Conservation (phyloP, 495 filamentous ascomycete genomes). For the Terfezia boudieri region DNA sequence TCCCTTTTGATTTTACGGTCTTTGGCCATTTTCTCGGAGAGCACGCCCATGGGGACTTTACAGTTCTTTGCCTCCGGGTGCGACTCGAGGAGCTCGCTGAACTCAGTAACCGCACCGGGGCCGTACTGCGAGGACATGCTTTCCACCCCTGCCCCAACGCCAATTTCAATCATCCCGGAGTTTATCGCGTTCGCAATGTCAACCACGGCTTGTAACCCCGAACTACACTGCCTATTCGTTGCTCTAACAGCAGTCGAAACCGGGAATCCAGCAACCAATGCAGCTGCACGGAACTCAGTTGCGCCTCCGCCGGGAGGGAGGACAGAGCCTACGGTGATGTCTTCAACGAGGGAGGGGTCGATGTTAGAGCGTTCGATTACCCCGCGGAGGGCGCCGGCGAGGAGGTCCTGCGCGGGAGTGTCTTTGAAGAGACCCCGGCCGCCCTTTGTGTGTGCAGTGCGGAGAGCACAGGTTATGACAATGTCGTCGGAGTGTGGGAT, state of each 20-base stretch:
- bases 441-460: constrained; percentile 77
- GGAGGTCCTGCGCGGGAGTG: constrained; percentile 63
- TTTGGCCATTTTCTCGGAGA: constrained; percentile 89
- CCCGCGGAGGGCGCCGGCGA: constrained; percentile 59
- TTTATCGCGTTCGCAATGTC: constrained; percentile 83
- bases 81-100: constrained; percentile 73
- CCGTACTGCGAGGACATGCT: constrained; percentile 88
- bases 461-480: constrained; percentile 80
- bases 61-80: constrained; percentile 76
- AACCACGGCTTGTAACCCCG: constrained; percentile 68
- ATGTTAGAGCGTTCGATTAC: constrained; percentile 67
- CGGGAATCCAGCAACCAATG: constrained; percentile 79
- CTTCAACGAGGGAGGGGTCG: constrained; percentile 64
- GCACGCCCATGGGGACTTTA: constrained; percentile 91
- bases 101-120: constrained; percentile 74
- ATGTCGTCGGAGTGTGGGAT: constrained; percentile 52
- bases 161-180: constrained; percentile 81
- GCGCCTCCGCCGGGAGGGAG: constrained; percentile 84
- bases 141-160: constrained; percentile 92
- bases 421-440: constrained; percentile 92
- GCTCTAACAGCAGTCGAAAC: constrained; percentile 58
- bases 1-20: constrained; percentile 48
- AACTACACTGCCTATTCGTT: constrained; percentile 80
- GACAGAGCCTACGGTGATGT: constrained; percentile 79
- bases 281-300: constrained; percentile 86